phyloP scores from a whole-genome alignment of 75 land plant genomes.

The Adiantum capillusveneris region DNA sequence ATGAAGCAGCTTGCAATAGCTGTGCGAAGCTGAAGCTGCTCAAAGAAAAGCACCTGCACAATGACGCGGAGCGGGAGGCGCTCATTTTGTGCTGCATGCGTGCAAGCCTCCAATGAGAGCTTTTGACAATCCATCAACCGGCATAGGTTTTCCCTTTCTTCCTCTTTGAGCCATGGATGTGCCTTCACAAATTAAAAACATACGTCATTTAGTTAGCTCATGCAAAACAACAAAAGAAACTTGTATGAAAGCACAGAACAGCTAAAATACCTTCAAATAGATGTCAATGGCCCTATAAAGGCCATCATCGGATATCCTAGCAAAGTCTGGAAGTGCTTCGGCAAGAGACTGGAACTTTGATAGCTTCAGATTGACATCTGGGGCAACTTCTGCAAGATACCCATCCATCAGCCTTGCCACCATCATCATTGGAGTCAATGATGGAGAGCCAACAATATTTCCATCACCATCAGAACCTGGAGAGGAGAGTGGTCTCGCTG shows the following conservation, averaged over 20 bases:
- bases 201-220: background rate
- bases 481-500: background rate
- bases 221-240: background rate
- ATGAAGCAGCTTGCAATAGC: constrained; percentile 69
- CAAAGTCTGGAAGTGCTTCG: constrained; percentile 22
- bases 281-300: constrained; percentile 30
- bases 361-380: constrained; percentile 28
- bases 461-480: constrained; percentile 19
- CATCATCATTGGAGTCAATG: constrained; percentile 19
- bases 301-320: constrained; percentile 24
- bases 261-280: constrained; percentile 22
- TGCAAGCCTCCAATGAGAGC: constrained; percentile 74
- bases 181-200: constrained; percentile 25
- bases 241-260: background rate
- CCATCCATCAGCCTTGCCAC: constrained; percentile 32
- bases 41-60: constrained; percentile 77
- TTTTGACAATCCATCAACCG: constrained; percentile 39
- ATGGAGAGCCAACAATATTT: constrained; percentile 16
- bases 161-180: constrained; percentile 62
- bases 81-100: too few relatives aligned
- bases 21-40: constrained; percentile 67
- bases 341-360: constrained; percentile 27
- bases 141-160: constrained; percentile 59
- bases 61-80: constrained; percentile 44
- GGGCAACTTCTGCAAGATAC: constrained; percentile 35